phyloP scores from a whole-genome alignment of 208 protist genomes.

The Crithidia expoeki region DNA sequence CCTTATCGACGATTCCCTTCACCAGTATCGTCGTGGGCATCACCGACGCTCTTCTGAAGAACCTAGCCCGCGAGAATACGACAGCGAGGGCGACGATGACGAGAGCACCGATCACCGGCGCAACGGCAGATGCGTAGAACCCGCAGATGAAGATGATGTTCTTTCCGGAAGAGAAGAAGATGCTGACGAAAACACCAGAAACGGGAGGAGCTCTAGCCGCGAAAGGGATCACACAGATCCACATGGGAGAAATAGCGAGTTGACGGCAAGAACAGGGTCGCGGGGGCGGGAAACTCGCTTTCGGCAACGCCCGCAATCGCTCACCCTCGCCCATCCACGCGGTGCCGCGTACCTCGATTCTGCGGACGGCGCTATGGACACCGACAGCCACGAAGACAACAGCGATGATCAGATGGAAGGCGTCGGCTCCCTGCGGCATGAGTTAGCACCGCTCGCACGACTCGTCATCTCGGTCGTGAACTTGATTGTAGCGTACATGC shows the following conservation, averaged over 20 bases:
- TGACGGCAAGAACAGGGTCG: not conserved
- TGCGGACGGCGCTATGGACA: not conserved
- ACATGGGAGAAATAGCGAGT: too few relatives aligned
- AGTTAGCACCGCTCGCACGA: slow-evolving; percentile 26
- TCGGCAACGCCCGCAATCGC: slow-evolving; percentile 1
- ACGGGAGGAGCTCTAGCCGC: not conserved
- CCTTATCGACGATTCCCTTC: not conserved
- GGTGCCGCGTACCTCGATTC: not conserved
- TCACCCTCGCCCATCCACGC: slow-evolving; percentile 2
- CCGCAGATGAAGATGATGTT: not conserved
- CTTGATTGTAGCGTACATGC: slow-evolving; percentile 23
- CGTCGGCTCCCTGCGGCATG: slow-evolving; percentile 4
- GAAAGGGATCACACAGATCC: too few relatives aligned
- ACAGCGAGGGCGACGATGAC: slow-evolving; percentile 2
- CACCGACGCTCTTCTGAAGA: not conserved
- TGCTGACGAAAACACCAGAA: too few relatives aligned
- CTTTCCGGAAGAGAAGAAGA: too few relatives aligned
- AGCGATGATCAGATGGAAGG: not conserved
- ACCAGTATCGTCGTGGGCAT: not conserved
- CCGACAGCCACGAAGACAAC: not conserved
- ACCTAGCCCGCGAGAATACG: not conserved
- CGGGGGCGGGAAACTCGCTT: not conserved
- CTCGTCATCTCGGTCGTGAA: slow-evolving; percentile 17
- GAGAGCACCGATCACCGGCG: not conserved
- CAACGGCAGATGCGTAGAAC: not conserved